Conservation (phyloP, 2,329 filamentous ascomycete genomes). For the Plenodomus lindquistii region DNA sequence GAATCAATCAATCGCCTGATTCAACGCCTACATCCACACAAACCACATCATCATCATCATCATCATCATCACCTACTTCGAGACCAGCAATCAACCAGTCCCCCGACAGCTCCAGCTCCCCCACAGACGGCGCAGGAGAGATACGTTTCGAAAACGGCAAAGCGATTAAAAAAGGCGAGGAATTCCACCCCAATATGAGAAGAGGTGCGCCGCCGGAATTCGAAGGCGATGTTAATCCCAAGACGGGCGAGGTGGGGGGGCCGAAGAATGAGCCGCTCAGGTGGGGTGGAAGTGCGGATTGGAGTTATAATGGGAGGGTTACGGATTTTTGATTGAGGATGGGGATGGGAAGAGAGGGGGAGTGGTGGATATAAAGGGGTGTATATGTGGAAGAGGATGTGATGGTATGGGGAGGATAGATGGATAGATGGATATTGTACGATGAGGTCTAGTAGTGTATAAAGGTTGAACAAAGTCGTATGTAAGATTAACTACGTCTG, state of each 20-base stretch:
- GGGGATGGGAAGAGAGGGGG: neutral
- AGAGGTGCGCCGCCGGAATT: slow-evolving; percentile 87
- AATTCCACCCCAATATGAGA: slow-evolving; percentile 71
- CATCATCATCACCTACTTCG: neutral
- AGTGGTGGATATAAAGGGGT: neutral
- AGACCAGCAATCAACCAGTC: slow-evolving; percentile 17
- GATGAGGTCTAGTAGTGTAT: too few species aligned
- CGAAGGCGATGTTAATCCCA: slow-evolving; percentile 86
- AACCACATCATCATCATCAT: too few species aligned
- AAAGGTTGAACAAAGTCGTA: too few species aligned
- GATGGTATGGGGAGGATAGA: neutral
- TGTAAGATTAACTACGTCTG: too few species aligned
- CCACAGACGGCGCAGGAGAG: slow-evolving; percentile 1
- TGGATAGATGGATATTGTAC: too few species aligned
- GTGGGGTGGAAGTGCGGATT: slow-evolving; percentile 78
- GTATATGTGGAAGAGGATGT: neutral
- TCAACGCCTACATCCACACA: slow-evolving; percentile 5
- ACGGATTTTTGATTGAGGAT: slow-evolving; percentile 71
- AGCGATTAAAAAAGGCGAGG: slow-evolving; percentile 61
- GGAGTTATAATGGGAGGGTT: slow-evolving; percentile 93
- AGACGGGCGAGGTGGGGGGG: slow-evolving; percentile 92
- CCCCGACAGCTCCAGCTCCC: slow-evolving; percentile 3
- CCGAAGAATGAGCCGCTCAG: slow-evolving; percentile 95
- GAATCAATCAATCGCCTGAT: slow-evolving; percentile 27
- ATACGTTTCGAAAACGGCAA: slow-evolving; percentile 26